Evolutionary conservation across 768 basidiomycete genomes (phyloP), one percentile per base, ranked within the genome.

Genomic region (Leucosporidium scottii): DNA sequence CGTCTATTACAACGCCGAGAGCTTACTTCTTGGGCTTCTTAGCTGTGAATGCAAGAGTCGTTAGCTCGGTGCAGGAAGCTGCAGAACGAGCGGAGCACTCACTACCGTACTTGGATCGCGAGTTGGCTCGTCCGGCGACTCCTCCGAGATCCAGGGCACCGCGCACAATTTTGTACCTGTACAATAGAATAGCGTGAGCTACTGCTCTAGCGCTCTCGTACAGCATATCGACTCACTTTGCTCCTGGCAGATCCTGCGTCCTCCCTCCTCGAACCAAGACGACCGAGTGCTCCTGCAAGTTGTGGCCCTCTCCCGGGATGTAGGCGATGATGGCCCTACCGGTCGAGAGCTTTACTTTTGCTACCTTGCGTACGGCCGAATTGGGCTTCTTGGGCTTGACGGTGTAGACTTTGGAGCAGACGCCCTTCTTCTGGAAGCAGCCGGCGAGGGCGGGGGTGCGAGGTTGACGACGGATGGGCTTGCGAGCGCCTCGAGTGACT

Each of bases 201-300:
- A 21, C 34, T 2, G 0, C 18, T 1, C 17, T 23, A 3, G 5
- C 4, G 3, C 44, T 27, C 18, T 8, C 15, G 25, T 9, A 39
- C 15, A 25, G 15, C 36, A 12, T 23, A 25, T 8, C n/a, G 3
- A 70, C 85, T 61, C 73, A 96, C 96, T 90, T 86, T 34, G 97
- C 90, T 84, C 96, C 93, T 48, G 94, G 94, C 78, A 98, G 82
- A 86, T 99, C 96, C 81, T 97, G 93, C 2, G 92, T 88, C 80
- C 92, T 85, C 20, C 96, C 96, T 7, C 96, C 96, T 74, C 93
- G 82, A n/a, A 98, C 85, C 54, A 97, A 79, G 2, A 98, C 93
- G 6, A 98, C 94, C 79, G 88, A 89, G 76, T 99, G 96, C 78
- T 98, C 96, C 80, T 98, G 96, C 75, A 98, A 79, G 76, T 96